These are phyloP conservation scores for Fusarium sp. DNA, from an alignment of 2,329 filamentous ascomycete species.

Conservation along the genomic window DNA sequence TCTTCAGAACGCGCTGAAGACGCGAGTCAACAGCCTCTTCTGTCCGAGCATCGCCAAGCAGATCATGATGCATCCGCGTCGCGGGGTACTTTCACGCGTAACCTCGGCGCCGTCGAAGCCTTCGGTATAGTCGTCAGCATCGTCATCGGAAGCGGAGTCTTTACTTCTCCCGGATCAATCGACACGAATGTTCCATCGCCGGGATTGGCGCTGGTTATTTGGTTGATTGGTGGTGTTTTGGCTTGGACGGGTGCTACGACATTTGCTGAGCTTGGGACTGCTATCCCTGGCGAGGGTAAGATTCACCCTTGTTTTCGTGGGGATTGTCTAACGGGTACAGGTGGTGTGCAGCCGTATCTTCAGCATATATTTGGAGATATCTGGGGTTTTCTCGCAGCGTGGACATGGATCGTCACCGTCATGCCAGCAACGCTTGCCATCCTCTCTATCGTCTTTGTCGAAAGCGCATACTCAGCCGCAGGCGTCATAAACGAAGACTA, in stretches of 20 bases:
- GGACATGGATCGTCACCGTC: constrained; percentile 71
- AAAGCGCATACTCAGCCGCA: constrained; percentile 63
- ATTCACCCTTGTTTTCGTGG: not conserved
- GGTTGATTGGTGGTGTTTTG: constrained; percentile 67
- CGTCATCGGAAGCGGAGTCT: constrained; percentile 71
- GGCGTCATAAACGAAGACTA: constrained; percentile 55
- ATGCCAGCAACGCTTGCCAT: constrained; percentile 72
- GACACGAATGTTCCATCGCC: constrained; percentile 71
- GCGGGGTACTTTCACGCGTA: constrained; percentile 49
- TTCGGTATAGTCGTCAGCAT: constrained; percentile 70
- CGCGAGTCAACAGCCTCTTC: constrained; percentile 23
- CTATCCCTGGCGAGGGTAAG: constrained; percentile 66
- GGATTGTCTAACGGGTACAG: constrained; percentile 38
- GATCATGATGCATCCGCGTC: constrained; percentile 2
- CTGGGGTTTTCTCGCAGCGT: constrained; percentile 69
- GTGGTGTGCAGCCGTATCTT: constrained; percentile 70
- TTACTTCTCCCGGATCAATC: constrained; percentile 69
- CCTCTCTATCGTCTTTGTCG: constrained; percentile 69
- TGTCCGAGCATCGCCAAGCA: constrained; percentile 8
- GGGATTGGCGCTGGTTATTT: constrained; percentile 64
- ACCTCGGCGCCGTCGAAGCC: constrained; percentile 56
- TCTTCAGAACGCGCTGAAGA: constrained; percentile 12
- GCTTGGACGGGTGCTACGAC: constrained; percentile 71
- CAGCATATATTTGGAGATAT: constrained; percentile 67
- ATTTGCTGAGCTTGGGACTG: constrained; percentile 69